phyloP scores from a whole-genome alignment of 352 stramenopile species.

The Phytophthora europaea region DNA sequence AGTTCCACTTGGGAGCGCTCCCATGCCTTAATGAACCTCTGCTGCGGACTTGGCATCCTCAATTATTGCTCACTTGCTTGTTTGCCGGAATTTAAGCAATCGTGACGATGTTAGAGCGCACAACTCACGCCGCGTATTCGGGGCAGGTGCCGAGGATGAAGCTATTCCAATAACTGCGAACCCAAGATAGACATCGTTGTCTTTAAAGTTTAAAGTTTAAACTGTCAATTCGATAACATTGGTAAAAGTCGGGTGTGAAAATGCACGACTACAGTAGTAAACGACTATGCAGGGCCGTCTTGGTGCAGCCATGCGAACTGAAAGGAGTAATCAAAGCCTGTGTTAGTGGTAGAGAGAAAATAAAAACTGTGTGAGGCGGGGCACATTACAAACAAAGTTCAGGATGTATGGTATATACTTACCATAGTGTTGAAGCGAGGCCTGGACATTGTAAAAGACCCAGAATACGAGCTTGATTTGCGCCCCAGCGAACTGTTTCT shows the following conservation, averaged over 20 bases:
- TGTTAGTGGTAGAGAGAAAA: not conserved
- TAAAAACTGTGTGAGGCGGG: not conserved
- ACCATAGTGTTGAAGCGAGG: constrained; percentile 29
- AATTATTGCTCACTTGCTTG: not conserved
- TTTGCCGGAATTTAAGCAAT: too few relatives aligned
- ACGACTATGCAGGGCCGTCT: not conserved
- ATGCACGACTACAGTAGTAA: too few relatives aligned
- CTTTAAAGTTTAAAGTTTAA: too few relatives aligned
- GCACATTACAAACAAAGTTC: too few relatives aligned
- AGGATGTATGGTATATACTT: not conserved
- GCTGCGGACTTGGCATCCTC: not conserved
- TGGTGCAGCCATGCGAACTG: constrained; percentile 7
- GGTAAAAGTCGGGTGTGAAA: too few relatives aligned
- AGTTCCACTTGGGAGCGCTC: constrained; percentile 26
- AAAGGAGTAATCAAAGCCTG: constrained; percentile 8
- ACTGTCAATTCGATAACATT: too few relatives aligned
- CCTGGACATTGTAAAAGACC: constrained; percentile 32
- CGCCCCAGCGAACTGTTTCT: constrained; percentile 23
- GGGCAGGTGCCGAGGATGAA: too few relatives aligned
- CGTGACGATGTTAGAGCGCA: too few relatives aligned
- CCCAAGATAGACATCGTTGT: too few relatives aligned
- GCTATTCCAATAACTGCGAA: too few relatives aligned
- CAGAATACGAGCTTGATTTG: constrained; percentile 40
- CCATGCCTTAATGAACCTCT: constrained; percentile 10
- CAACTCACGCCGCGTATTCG: too few relatives aligned